A percentile compares a stretch with the other conserved stretches of the same genome.
These are phyloP conservation scores for Diaporthe helianthi DNA, from an alignment of 2,329 filamentous ascomycete species.

Conservation along the genomic window DNA sequence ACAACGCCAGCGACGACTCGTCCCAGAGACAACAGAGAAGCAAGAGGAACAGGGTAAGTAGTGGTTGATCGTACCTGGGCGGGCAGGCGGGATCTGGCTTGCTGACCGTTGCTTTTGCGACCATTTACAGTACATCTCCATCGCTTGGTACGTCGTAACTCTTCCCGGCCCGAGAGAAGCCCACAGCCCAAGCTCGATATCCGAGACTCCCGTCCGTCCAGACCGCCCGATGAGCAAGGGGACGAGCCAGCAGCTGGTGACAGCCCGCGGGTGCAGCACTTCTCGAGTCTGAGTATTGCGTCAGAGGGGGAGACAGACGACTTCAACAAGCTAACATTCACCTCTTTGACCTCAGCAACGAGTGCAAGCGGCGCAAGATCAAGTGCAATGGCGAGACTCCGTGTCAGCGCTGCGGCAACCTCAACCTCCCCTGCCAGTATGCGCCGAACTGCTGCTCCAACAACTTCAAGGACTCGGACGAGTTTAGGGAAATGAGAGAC, in stretches of 20 bases:
- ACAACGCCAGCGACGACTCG: constrained; percentile 44
- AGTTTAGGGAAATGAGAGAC: constrained; percentile 81
- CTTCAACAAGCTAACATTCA: constrained; percentile 24
- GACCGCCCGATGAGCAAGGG: background rate
- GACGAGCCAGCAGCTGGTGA: background rate
- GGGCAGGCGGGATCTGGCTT: background rate
- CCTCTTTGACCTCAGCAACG: constrained; percentile 58
- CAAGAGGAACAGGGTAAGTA: constrained; percentile 65
- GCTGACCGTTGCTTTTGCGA: constrained; percentile 30
- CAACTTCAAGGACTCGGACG: constrained; percentile 90
- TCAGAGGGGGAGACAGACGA: background rate
- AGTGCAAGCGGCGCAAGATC: constrained; percentile 78
- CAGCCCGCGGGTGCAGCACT: background rate
- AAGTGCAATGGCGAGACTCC: constrained; percentile 76
- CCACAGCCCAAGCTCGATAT: background rate
- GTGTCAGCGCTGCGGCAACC: constrained; percentile 72
- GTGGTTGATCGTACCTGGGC: background rate
- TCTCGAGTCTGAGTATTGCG: background rate
- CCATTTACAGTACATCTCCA: constrained; percentile 62
- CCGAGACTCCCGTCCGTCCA: background rate
- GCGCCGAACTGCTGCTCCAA: constrained; percentile 72
- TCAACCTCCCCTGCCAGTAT: constrained; percentile 71
- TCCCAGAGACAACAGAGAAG: constrained; percentile 60
- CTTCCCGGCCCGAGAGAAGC: background rate
- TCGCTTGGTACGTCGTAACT: constrained; percentile 59